These are phyloP conservation scores for Aspergillus hancockii DNA, from an alignment of 495 filamentous ascomycete genomes.

Conservation along the genomic window DNA sequence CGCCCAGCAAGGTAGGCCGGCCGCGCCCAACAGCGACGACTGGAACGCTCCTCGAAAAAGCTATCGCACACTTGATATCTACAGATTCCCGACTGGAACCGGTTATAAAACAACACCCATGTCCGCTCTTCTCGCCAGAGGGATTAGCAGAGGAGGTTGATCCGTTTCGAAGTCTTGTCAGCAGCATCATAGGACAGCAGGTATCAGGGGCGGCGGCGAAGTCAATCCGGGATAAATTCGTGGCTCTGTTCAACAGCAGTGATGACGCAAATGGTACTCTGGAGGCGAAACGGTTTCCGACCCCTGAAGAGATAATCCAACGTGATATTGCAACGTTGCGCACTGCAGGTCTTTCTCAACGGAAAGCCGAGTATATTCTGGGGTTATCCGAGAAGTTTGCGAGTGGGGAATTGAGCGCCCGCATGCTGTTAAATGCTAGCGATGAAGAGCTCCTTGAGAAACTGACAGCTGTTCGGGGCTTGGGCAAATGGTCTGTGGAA, in stretches of 20 bases:
- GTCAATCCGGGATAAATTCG: constrained; percentile 83
- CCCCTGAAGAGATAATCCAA: constrained; percentile 67
- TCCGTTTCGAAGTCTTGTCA: constrained; percentile 79
- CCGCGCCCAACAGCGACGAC: constrained; percentile 61
- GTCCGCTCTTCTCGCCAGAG: constrained; percentile 75
- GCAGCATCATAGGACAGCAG: constrained; percentile 93
- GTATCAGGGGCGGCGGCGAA: constrained; percentile 89
- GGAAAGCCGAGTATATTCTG: constrained; percentile 92
- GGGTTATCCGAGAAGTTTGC: constrained; percentile 83
- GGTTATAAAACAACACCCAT: constrained; percentile 74
- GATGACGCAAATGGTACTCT: constrained; percentile 15
- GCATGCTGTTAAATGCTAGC: constrained; percentile 70
- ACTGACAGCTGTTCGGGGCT: constrained; percentile 80
- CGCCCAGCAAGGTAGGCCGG: constrained; percentile 58
- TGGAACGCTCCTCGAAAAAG: constrained; percentile 72
- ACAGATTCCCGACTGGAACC: constrained; percentile 72
- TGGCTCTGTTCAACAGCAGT: constrained; percentile 65
- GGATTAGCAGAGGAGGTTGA: constrained; percentile 82
- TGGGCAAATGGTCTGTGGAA: constrained; percentile 91
- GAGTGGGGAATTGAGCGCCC: constrained; percentile 68
- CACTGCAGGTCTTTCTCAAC: constrained; percentile 81
- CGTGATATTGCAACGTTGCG: constrained; percentile 64
- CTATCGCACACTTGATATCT: constrained; percentile 72
- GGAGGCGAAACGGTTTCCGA: constrained; percentile 61
- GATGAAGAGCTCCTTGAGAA: constrained; percentile 85